phyloP scores from a whole-genome alignment of 164 flowering plant species.

The Sextonia rubra region DNA sequence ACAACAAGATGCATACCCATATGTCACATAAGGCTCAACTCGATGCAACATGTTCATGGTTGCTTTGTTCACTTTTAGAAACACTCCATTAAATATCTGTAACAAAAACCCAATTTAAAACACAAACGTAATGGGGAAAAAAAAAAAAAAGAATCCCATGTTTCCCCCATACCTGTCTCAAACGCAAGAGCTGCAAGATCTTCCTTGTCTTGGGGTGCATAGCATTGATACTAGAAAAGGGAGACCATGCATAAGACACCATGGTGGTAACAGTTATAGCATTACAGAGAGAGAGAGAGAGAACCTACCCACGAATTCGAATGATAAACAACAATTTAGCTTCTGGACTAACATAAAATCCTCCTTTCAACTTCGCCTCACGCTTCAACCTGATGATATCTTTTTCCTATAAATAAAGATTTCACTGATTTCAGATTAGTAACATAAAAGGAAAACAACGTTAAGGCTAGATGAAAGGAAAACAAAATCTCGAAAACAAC shows the following conservation, averaged over 20 bases:
- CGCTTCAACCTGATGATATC: constrained; percentile 34
- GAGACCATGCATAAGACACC: not conserved
- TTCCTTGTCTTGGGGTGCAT: constrained; percentile 52
- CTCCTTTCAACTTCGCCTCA: constrained; percentile 45
- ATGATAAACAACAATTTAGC: constrained; percentile 51
- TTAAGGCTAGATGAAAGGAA: no score
- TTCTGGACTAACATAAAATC: constrained; percentile 58
- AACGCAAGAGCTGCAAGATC: constrained; percentile 56
- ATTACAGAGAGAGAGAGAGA: not conserved
- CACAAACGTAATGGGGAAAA: no score
- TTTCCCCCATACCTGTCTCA: constrained; percentile 43
- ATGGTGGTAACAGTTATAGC: not conserved
- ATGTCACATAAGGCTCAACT: constrained; percentile 66
- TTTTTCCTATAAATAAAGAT: constrained; percentile 13
- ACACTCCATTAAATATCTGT: constrained; percentile 66
- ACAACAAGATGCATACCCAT: constrained; percentile 31
- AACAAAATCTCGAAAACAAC: not conserved
- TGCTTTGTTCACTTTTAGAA: constrained; percentile 67
- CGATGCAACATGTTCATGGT: constrained; percentile 62
- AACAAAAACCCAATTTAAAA: not conserved
- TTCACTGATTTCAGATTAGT: no score
- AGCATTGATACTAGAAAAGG: constrained; percentile 46
- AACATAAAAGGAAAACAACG: not conserved
- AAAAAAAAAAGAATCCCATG: not conserved
- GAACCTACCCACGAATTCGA: constrained; percentile 50